phyloP scores from a whole-genome alignment of 1,284 basidiomycete genomes.

The Chiua sp. region DNA sequence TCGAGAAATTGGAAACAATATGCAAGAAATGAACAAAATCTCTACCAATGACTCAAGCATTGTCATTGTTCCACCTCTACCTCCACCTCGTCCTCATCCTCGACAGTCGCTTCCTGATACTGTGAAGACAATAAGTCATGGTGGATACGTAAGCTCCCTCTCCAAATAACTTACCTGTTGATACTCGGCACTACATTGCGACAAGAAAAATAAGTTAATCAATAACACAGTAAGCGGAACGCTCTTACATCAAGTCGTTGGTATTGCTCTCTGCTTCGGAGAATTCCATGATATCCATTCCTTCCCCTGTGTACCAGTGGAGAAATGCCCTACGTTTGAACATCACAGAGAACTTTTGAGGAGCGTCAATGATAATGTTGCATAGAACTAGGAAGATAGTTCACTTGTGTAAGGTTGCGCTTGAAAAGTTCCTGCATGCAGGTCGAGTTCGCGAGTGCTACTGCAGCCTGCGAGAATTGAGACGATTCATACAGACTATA shows the following conservation, averaged over 20 bases:
- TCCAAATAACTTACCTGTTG: conserved; percentile 29
- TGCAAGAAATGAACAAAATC: not conserved
- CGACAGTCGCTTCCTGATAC: conserved; percentile 35
- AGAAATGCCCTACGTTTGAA: conserved; percentile 87
- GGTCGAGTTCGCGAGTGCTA: conserved; percentile 85
- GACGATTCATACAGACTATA: conserved; percentile 3
- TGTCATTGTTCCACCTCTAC: conserved; percentile 29
- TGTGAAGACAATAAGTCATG: conserved; percentile 9
- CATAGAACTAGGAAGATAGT: not conserved
- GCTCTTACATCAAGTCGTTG: conserved; percentile 77
- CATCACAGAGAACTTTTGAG: conserved; percentile 75
- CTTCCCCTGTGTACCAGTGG: conserved; percentile 93
- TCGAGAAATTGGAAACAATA: not conserved
- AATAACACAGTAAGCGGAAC: conserved; percentile 11
- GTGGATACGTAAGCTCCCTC: not conserved
- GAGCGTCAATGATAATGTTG: conserved; percentile 16
- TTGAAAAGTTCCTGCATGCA: conserved; percentile 92
- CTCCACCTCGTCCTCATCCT: conserved; percentile 26
- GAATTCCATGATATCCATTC: conserved; percentile 94
- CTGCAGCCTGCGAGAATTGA: conserved; percentile 58
- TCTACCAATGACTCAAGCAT: not conserved
- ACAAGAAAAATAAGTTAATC: not conserved
- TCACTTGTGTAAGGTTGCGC: conserved; percentile 70
- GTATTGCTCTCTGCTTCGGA: conserved; percentile 88
- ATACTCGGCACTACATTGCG: conserved; percentile 30